These are phyloP conservation scores for Globisporangium heterothallicum DNA, from an alignment of 352 stramenopile species.

Conservation along the genomic window DNA sequence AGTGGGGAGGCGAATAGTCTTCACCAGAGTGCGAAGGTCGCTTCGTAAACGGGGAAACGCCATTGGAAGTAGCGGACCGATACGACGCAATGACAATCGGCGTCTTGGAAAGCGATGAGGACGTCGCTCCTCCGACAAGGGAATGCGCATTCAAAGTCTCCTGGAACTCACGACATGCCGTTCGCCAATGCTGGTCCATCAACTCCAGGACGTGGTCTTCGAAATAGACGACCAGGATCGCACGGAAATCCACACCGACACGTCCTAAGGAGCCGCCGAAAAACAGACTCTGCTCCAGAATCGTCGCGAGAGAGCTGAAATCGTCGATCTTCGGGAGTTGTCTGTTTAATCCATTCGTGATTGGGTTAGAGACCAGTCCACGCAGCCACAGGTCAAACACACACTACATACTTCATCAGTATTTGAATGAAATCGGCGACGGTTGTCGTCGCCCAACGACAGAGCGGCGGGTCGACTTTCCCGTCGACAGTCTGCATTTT, in stretches of 20 bases:
- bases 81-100: conserved; percentile 72
- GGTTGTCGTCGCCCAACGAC: conserved; percentile 72
- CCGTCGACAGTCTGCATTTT: conserved; percentile 47
- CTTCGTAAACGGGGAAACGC: conserved; percentile 5
- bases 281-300: conserved; percentile 82
- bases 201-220: conserved; percentile 71
- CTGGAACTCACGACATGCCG: conserved; percentile 56
- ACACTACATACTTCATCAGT: conserved; percentile 55
- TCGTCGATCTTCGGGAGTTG: conserved; percentile 84
- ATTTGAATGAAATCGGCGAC: conserved; percentile 79
- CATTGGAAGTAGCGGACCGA: conserved; percentile 22
- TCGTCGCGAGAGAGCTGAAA: conserved; percentile 72
- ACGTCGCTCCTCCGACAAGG: conserved; percentile 11
- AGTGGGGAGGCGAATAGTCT: conserved; percentile 63
- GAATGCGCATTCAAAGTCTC: conserved; percentile 45
- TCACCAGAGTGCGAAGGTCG: conserved; percentile 10
- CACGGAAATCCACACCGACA: conserved; percentile 79
- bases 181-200: conserved; percentile 54
- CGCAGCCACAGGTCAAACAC: background rate
- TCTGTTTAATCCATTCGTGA: too few species aligned
- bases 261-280: conserved; percentile 77
- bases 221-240: conserved; percentile 77
- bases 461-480: conserved; percentile 77
- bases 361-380: conserved; percentile 2
- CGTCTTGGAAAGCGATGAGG: conserved; percentile 32